phyloP scores from a whole-genome alignment of 768 basidiomycete species.

The Suillus hirtellus region DNA sequence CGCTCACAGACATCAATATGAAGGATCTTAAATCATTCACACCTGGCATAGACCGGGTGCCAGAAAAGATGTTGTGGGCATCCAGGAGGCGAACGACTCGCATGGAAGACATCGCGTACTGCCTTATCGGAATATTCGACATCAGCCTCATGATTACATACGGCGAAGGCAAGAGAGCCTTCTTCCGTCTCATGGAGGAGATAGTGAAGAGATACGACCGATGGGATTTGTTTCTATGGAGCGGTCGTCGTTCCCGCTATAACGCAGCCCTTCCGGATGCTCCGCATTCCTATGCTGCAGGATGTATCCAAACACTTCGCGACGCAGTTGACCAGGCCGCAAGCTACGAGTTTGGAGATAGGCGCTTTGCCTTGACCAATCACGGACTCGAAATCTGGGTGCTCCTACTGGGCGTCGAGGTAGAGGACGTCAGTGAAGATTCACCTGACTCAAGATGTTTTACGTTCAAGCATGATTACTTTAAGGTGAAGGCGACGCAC shows the following conservation, averaged over 20 bases:
- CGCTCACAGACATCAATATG: constrained; percentile 7
- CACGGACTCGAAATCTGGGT: constrained; percentile 14
- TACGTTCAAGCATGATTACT: background rate
- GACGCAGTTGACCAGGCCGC: background rate
- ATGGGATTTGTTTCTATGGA: constrained; percentile 15
- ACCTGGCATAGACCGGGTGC: constrained; percentile 9
- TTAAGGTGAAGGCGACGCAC: background rate
- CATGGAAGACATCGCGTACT: constrained; percentile 21
- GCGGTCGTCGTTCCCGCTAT: constrained; percentile 11
- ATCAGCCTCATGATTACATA: constrained; percentile 18
- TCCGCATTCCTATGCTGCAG: constrained; percentile 8
- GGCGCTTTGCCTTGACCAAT: constrained; percentile 14
- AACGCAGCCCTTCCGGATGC: constrained; percentile 10
- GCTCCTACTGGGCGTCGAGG: background rate
- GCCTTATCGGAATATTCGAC: constrained; percentile 20
- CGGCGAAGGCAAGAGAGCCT: constrained; percentile 21
- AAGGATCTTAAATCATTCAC: constrained; percentile 10
- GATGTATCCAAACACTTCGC: background rate
- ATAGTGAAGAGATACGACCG: constrained; percentile 12
- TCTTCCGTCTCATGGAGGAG: constrained; percentile 17
- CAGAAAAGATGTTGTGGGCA: constrained; percentile 19
- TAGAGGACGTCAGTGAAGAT: background rate
- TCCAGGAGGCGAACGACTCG: constrained; percentile 21
- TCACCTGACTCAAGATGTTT: background rate
- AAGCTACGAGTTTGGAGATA: constrained; percentile 5